Evolutionary conservation across 257 asterid species (phyloP).

Genomic region (Perilla frutescens): DNA sequence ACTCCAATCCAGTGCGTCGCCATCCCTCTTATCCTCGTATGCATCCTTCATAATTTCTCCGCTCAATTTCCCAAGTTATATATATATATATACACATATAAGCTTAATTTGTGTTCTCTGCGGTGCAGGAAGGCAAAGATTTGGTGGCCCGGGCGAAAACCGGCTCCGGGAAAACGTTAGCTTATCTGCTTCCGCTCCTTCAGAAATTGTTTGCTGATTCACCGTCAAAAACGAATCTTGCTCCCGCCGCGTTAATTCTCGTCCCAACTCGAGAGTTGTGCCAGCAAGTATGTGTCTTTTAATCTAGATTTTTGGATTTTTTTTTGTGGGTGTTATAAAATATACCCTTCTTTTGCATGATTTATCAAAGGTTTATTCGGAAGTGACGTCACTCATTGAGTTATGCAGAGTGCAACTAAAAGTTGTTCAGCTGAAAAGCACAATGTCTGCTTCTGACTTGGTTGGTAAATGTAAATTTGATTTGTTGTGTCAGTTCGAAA

Average conservation of each 20-base stretch:
- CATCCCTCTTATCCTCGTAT: constrained; percentile 80
- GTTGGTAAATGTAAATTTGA: constrained; percentile 50
- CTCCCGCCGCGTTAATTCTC: constrained; percentile 76
- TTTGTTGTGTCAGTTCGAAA: background rate
- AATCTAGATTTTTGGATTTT: background rate
- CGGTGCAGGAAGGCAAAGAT: constrained; percentile 84
- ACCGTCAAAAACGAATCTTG: constrained; percentile 50
- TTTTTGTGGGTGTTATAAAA: background rate
- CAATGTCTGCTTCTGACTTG: constrained; percentile 77
- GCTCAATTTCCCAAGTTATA: constrained; percentile 6
- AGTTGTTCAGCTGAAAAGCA: constrained; percentile 75
- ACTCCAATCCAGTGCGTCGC: constrained; percentile 86
- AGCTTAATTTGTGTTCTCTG: constrained; percentile 11
- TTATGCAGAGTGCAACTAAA: constrained; percentile 77
- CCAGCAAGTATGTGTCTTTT: constrained; percentile 63
- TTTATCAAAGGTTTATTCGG: constrained; percentile 66
- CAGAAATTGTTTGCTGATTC: constrained; percentile 80
- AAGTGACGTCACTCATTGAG: constrained; percentile 71
- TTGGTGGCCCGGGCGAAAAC: constrained; percentile 98
- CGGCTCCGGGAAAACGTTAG: constrained; percentile 96
- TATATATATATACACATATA: background rate
- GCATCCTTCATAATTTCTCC: background rate
- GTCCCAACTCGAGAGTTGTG: constrained; percentile 94
- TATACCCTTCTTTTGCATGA: background rate
- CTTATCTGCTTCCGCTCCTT: constrained; percentile 88